Percentiles rank a stretch among this genome's conserved stretches.
These are phyloP conservation scores for Breynia disticha DNA, from an alignment of 441 rosid species.

Conservation along the genomic window DNA sequence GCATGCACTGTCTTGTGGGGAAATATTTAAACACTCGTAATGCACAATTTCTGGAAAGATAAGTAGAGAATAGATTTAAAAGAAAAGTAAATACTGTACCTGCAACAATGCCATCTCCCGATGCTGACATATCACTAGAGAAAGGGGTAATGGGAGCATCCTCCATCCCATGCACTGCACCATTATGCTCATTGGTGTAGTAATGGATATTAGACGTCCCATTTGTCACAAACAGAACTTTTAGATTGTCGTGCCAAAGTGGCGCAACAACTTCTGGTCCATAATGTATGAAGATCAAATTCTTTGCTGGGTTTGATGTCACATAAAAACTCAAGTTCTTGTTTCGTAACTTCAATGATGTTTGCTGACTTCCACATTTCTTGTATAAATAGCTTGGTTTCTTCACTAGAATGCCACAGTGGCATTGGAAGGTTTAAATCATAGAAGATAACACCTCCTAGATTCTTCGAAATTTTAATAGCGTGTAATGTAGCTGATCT, in stretches of 20 bases:
- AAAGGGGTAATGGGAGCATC: conserved; percentile 76
- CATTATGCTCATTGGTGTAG: conserved; percentile 71
- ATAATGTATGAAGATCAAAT: conserved; percentile 63
- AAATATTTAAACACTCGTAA: not conserved
- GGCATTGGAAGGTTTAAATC: conserved; percentile 82
- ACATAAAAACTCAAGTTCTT: conserved; percentile 83
- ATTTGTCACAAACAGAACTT: conserved; percentile 78
- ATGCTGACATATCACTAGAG: conserved; percentile 77
- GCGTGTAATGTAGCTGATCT: conserved; percentile 61
- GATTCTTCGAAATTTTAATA: conserved; percentile 55
- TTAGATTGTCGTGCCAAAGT: conserved; percentile 77
- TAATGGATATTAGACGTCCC: conserved; percentile 90
- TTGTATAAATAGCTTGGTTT: conserved; percentile 58
- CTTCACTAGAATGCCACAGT: conserved; percentile 68
- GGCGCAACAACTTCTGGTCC: conserved; percentile 49
- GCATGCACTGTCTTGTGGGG: too few relatives aligned
- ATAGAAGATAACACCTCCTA: conserved; percentile 61
- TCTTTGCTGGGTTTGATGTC: conserved; percentile 63
- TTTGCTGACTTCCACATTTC: conserved; percentile 72
- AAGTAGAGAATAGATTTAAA: not conserved
- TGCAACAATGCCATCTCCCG: conserved; percentile 92
- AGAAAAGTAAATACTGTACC: conserved; percentile 30
- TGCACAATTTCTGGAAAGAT: not conserved
- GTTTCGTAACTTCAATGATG: conserved; percentile 72
- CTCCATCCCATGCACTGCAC: conserved; percentile 73